Base-by-base conservation (phyloP, 192 early-diverging fungal genomes). In the Thamnidium elegans region DNA sequence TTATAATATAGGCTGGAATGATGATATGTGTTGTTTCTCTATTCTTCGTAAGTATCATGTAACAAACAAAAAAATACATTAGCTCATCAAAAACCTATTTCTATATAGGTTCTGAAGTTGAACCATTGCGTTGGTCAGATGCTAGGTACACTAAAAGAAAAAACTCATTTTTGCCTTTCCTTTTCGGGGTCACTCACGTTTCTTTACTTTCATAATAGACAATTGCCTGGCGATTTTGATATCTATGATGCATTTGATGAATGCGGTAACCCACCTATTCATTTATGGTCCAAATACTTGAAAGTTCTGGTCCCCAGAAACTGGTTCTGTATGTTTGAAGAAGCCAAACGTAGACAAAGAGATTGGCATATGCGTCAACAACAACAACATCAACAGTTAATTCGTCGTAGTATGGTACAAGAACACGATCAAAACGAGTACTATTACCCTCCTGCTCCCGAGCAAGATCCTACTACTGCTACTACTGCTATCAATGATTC, bases 11-110 rank as follows among this genome's bases (percentile, higher is more conserved):
- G 71, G 74, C 8, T 75, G 74, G 74, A 66, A 75, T 43, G 74
- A 75, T 65, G 69, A 75, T 58, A 70, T 75, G 65, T 75, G 74
- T 34, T 75, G 74, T 32, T 75, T 70, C 61, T 67, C 65, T 52
- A 52, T 75, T 42, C 58, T 75, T 23, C 58, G 74, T 67, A 67
- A 72, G 56, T 67, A 43, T 15, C 36, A 34, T 26, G 3, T 26
- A 26, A 26, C 26, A 26, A 26, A 26, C 3, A 26, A 26, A n/a
- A n/a, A n/a, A n/a, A n/a, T n/a, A n/a, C n/a, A n/a, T 39, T 39
- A 39, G 34, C 26, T 54, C 39, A n/a, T 32, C 21, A 42, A 43
- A 59, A 23, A 8, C 44, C 10, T 23, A 21, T n/a, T n/a, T n/a
- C n/a, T 32, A 36, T 20, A 19, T 55, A 72, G 71, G 71, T 14